Evolutionary conservation across 805 yeast genomes (phyloP).

Genomic region (Metschnikowia cubensis): DNA sequence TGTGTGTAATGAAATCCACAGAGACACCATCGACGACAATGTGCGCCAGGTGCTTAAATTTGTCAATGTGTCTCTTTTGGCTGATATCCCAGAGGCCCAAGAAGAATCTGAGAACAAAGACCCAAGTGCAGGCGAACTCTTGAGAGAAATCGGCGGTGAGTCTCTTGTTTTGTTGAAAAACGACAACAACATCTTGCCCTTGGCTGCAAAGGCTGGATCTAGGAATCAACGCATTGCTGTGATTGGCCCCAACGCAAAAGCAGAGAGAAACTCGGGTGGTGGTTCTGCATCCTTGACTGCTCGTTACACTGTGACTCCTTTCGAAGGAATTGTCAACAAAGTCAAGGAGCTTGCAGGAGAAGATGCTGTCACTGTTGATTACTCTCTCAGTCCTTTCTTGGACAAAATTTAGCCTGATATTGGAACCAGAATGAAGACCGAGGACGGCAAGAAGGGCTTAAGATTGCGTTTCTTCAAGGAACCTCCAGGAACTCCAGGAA

Average conservation of each 20-base stretch:
- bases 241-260: conserved; percentile 58
- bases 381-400: conserved; percentile 31
- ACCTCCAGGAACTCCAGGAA: conserved; percentile 22
- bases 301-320: conserved; percentile 48
- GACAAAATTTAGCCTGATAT: conserved; percentile 32
- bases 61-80: conserved; percentile 38
- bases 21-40: conserved; percentile 43
- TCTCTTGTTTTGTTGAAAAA: conserved; percentile 56
- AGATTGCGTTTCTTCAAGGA: conserved; percentile 24
- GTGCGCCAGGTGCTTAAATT: conserved; percentile 45
- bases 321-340: conserved; percentile 40
- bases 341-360: conserved; percentile 18
- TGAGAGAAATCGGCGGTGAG: conserved; percentile 27
- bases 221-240: conserved; percentile 42
- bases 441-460: conserved; percentile 26
- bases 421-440: conserved; percentile 18
- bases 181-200: conserved; percentile 45
- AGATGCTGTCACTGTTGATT: conserved; percentile 18
- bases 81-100: conserved; percentile 39
- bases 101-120: conserved; percentile 22
- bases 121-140: conserved; percentile 12
- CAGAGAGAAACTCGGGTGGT: conserved; percentile 52
- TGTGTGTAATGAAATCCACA: conserved; percentile 36
- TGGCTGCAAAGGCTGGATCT: conserved; percentile 17
- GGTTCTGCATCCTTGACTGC: conserved; percentile 58